Conservation (phyloP, 495 filamentous ascomycete species). For the Usnea hakonensis region DNA sequence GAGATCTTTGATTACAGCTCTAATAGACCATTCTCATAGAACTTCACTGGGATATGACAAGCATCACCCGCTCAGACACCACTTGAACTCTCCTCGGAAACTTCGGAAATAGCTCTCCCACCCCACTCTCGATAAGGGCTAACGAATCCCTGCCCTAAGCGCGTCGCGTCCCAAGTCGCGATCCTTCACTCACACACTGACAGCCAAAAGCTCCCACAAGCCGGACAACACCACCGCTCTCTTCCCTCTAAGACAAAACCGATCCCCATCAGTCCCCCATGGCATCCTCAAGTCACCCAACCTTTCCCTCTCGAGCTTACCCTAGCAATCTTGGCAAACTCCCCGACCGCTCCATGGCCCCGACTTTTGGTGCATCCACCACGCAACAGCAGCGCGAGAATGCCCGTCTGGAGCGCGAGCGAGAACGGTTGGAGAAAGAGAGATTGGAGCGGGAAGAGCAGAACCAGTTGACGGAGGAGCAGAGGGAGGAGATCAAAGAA, state of each 20-base stretch:
- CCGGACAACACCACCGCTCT: background rate
- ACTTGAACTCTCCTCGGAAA: background rate
- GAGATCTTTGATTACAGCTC: background rate
- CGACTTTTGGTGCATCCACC: conserved; percentile 43
- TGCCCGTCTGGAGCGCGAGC: conserved; percentile 31
- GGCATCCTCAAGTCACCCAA: conserved; percentile 36
- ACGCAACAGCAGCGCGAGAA: conserved; percentile 22
- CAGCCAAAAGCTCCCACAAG: background rate
- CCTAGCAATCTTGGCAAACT: conserved; percentile 33
- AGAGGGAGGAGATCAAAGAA: conserved; percentile 82
- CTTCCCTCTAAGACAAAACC: background rate
- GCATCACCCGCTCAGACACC: background rate
- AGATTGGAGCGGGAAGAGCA: conserved; percentile 34
- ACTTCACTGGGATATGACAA: background rate
- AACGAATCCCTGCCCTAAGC: background rate
- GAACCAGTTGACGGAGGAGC: conserved; percentile 64
- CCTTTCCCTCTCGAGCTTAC: conserved; percentile 45
- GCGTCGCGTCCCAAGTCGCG: conserved; percentile 8
- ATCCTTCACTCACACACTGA: background rate
- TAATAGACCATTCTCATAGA: background rate
- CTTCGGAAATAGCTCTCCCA: background rate
- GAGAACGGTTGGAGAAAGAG: conserved; percentile 26
- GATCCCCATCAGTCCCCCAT: conserved; percentile 18
- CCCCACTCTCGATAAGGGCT: background rate
- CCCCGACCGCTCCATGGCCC: conserved; percentile 41